These are phyloP conservation scores for Phaffia rhodozyma DNA, from an alignment of 1,284 basidiomycete genomes.

Conservation along the genomic window DNA sequence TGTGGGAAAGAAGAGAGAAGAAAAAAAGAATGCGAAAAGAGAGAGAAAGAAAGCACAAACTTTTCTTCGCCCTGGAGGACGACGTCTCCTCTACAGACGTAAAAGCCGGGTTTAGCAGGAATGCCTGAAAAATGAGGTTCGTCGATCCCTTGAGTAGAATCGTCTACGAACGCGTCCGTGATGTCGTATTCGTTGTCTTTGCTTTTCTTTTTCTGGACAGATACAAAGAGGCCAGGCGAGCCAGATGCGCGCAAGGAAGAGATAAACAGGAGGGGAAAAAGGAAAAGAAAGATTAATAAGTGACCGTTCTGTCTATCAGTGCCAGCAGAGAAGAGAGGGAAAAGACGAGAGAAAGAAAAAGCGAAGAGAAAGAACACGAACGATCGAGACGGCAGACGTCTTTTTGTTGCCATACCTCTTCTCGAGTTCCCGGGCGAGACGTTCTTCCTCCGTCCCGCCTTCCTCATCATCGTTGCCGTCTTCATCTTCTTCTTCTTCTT, in stretches of 20 bases:
- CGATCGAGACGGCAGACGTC: neutral
- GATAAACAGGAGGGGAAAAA: neutral
- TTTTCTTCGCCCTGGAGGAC: conserved; percentile 22
- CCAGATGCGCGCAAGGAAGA: neutral
- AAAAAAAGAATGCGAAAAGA: neutral
- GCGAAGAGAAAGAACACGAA: neutral
- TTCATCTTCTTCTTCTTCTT: neutral
- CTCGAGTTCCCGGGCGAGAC: conserved; percentile 10
- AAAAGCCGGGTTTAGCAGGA: conserved; percentile 10
- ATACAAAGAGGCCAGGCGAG: neutral
- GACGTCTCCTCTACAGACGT: conserved; percentile 20
- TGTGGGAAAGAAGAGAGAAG: neutral
- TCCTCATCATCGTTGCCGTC: neutral
- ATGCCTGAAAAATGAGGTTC: conserved; percentile 11
- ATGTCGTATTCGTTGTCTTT: conserved; percentile 16
- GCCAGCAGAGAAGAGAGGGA: no score
- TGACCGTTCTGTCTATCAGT: neutral
- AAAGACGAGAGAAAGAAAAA: no score
- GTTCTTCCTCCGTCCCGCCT: conserved; percentile 9
- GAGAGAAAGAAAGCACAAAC: neutral
- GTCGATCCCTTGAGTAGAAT: conserved; percentile 13
- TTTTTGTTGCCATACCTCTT: conserved; percentile 10
- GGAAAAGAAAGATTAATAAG: neutral
- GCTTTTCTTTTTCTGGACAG: neutral
- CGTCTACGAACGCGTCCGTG: conserved; percentile 15